Percentiles rank a stretch among this genome's conserved stretches.
Evolutionary conservation across 2,329 filamentous ascomycete genomes (phyloP).

Genomic region (Zelopaecilomyces penicillatus): DNA sequence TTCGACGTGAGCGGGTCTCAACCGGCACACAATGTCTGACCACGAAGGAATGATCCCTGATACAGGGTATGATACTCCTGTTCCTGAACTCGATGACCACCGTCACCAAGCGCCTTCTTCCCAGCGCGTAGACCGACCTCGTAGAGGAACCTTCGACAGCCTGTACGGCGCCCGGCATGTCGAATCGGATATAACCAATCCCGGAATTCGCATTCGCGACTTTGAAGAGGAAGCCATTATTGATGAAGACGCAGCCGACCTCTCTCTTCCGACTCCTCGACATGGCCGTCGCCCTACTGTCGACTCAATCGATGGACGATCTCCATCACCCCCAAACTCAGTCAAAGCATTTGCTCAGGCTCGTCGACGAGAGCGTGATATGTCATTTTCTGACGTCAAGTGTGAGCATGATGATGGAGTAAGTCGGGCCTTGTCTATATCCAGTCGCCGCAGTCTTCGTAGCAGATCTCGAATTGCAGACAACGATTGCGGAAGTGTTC

Average conservation of each 20-base stretch:
- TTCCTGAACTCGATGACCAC: constrained; percentile 82
- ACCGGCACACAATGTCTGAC: constrained; percentile 52
- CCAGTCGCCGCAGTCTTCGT: constrained; percentile 34
- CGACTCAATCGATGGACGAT: constrained; percentile 53
- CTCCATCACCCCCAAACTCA: constrained; percentile 85
- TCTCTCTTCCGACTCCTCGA: constrained; percentile 33
- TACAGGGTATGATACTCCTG: constrained; percentile 62
- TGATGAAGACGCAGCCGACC: constrained; percentile 59
- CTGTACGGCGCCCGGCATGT: constrained; percentile 48
- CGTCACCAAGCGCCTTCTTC: constrained; percentile 56
- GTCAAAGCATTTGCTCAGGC: constrained; percentile 95
- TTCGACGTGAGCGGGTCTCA: neutral
- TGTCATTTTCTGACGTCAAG: constrained; percentile 44
- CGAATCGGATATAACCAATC: constrained; percentile 26
- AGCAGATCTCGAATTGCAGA: constrained; percentile 53
- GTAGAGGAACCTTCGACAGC: constrained; percentile 68
- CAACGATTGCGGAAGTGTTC: constrained; percentile 52
- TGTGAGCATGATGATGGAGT: constrained; percentile 40
- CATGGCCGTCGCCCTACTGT: constrained; percentile 49
- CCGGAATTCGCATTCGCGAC: constrained; percentile 55
- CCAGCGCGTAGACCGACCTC: constrained; percentile 50
- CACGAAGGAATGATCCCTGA: constrained; percentile 51
- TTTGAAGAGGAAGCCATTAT: constrained; percentile 80
- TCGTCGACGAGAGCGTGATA: constrained; percentile 71
- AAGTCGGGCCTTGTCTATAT: constrained; percentile 62